A percentile compares a stretch with the other conserved stretches of the same genome.
Conservation (phyloP, 768 basidiomycete species). For the Tylopilus sp. region DNA sequence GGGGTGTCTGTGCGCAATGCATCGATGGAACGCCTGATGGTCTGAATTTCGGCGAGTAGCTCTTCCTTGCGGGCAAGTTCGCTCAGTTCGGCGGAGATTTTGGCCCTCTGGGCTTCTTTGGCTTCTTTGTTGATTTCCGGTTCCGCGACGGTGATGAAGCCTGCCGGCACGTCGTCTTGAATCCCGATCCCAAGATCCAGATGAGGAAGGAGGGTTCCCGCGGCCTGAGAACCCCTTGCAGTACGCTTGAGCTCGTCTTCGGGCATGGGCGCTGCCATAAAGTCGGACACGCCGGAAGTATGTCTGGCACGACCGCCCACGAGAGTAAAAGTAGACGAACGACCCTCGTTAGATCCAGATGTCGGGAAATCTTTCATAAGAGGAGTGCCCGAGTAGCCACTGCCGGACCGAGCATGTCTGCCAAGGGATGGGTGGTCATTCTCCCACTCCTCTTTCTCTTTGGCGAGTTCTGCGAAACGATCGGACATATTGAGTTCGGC, state of each 20-base stretch:
- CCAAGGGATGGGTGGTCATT: slow-evolving; percentile 67
- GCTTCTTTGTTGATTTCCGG: slow-evolving; percentile 27
- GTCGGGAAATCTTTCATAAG: slow-evolving; percentile 63
- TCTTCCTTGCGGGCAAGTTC: slow-evolving; percentile 67
- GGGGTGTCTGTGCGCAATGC: slow-evolving; percentile 70
- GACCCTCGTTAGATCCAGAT: slow-evolving; percentile 44
- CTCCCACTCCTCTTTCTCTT: slow-evolving; percentile 85
- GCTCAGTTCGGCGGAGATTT: slow-evolving; percentile 40
- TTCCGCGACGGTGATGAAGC: slow-evolving; percentile 55
- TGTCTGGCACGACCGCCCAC: slow-evolving; percentile 53
- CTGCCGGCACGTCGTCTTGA: slow-evolving; percentile 68
- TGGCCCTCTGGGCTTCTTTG: slow-evolving; percentile 32
- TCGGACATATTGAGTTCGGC: slow-evolving; percentile 73
- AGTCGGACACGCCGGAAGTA: slow-evolving; percentile 70
- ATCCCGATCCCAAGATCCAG: slow-evolving; percentile 76
- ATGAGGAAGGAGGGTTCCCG: slow-evolving; percentile 55
- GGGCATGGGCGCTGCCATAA: slow-evolving; percentile 57
- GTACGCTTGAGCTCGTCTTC: slow-evolving; percentile 60
- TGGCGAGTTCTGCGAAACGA: slow-evolving; percentile 57
- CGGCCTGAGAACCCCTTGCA: slow-evolving; percentile 46
- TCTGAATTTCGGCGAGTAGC: slow-evolving; percentile 73
- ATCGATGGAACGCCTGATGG: slow-evolving; percentile 76
- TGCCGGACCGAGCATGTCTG: slow-evolving; percentile 61
- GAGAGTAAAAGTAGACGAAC: slow-evolving; percentile 46
- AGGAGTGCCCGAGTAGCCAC: slow-evolving; percentile 58